Evolutionary conservation across 805 yeast species (phyloP).

Genomic region (Pichia phayaonensis): DNA sequence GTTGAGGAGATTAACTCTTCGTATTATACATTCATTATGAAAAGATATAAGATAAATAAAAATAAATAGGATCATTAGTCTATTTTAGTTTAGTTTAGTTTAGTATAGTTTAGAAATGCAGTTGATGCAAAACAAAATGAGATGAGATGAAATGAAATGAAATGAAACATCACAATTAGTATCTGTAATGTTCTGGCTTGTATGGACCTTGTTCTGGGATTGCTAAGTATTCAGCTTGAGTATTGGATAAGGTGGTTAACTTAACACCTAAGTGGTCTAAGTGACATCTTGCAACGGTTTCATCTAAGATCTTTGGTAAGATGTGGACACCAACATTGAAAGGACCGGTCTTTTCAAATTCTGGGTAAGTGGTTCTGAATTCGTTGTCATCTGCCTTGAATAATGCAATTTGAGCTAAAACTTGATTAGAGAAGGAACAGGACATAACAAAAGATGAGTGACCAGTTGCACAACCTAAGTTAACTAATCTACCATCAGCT

Average conservation of each 20-base stretch:
- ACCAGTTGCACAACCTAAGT: constrained; percentile 99
- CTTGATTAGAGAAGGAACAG: constrained; percentile 99
- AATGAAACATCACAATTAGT: constrained; percentile 42
- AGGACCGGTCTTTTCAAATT: constrained; percentile 88
- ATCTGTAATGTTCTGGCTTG: constrained; percentile 98
- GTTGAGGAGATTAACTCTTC: constrained; percentile 11
- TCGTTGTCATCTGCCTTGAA: constrained; percentile 78
- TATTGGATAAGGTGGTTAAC: constrained; percentile 66
- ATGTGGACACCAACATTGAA: constrained; percentile 90
- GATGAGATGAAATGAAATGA: too few species aligned
- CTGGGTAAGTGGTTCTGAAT: constrained; percentile 76
- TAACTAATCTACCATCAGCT: constrained; percentile 98
- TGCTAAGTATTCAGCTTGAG: constrained; percentile 91
- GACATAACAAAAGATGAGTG: constrained; percentile 99
- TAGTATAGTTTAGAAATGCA: constrained; percentile 16
- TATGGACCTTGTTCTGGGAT: constrained; percentile 89
- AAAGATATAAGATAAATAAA: constrained; percentile 1
- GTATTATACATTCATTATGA: constrained; percentile 4
- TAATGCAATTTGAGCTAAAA: constrained; percentile 95
- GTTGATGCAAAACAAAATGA: constrained; percentile 23
- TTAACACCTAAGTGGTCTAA: constrained; percentile 89
- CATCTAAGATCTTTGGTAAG: constrained; percentile 96
- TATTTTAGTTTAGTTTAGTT: neutral
- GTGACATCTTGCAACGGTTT: constrained; percentile 96
- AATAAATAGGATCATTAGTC: neutral